phyloP scores from a whole-genome alignment of 257 asterid species.

The Jacaranda copaia region DNA sequence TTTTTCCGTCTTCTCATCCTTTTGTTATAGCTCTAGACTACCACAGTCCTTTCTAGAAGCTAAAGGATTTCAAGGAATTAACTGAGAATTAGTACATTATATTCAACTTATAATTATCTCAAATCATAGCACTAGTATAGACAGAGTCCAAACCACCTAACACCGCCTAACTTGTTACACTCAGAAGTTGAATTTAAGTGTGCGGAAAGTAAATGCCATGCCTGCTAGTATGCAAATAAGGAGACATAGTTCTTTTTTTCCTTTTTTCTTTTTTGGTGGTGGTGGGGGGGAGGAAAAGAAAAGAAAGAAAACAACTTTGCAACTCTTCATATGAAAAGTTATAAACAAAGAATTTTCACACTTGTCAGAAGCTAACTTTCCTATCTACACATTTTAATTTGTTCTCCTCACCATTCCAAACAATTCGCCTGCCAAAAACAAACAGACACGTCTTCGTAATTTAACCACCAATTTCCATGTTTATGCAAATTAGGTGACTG shows the following conservation, averaged over 20 bases:
- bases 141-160: constrained; percentile 6
- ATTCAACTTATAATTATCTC: neutral
- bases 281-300: constrained; percentile 5
- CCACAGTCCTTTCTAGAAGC: neutral
- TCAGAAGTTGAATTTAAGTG: no score
- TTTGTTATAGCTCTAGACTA: neutral
- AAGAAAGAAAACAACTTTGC: neutral
- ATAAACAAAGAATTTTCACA: neutral
- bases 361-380: neutral
- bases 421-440: neutral
- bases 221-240: neutral
- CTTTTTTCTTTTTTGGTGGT: no score
- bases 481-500: constrained; percentile 9
- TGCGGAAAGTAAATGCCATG: no score
- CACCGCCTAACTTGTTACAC: neutral
- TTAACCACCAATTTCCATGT: neutral
- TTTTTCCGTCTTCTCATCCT: neutral
- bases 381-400: neutral
- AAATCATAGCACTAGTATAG: neutral
- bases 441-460: neutral
- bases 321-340: constrained; percentile 20
- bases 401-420: neutral
- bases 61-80: constrained; percentile 7
- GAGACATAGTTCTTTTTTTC: constrained; percentile 3
- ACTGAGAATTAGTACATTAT: neutral